These are phyloP conservation scores for Arthrobotrys iridis DNA, from an alignment of 2,329 filamentous ascomycete genomes.

Conservation along the genomic window DNA sequence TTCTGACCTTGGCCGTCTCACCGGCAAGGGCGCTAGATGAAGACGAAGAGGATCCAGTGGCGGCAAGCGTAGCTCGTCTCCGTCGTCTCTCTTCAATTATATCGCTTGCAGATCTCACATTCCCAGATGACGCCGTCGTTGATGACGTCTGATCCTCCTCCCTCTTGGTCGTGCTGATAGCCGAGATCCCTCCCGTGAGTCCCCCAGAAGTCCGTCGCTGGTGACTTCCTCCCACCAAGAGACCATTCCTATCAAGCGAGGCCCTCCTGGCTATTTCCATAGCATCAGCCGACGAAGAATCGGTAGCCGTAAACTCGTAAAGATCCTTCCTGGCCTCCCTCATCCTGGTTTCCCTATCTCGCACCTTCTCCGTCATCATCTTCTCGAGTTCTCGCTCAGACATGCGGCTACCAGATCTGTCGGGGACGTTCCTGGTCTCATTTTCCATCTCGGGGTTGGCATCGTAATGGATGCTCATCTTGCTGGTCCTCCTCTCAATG, in stretches of 20 bases:
- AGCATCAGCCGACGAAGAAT: slow-evolving; percentile 18
- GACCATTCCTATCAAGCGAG: slow-evolving; percentile 10
- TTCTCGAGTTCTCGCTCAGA: slow-evolving; percentile 37
- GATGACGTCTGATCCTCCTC: slow-evolving; percentile 16
- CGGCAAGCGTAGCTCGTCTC: slow-evolving; percentile 37
- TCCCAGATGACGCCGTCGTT: background rate
- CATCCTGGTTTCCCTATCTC: slow-evolving; percentile 16
- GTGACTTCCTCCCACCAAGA: slow-evolving; percentile 13
- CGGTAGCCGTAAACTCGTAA: slow-evolving; percentile 30
- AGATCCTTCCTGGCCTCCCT: slow-evolving; percentile 38
- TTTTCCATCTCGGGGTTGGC: background rate
- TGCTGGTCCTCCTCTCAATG: slow-evolving; percentile 29
- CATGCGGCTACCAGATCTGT: slow-evolving; percentile 5
- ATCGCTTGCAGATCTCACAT: slow-evolving; percentile 43
- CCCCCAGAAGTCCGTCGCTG: slow-evolving; percentile 47
- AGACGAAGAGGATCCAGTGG: slow-evolving; percentile 1
- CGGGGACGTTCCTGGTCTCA: slow-evolving; percentile 2
- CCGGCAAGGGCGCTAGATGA: background rate
- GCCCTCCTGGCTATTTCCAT: slow-evolving; percentile 6
- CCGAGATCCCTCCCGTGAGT: slow-evolving; percentile 20
- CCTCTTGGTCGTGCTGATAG: slow-evolving; percentile 22
- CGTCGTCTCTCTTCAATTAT: slow-evolving; percentile 44
- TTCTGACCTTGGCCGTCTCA: slow-evolving; percentile 28
- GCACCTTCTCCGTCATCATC: slow-evolving; percentile 28
- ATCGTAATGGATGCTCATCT: slow-evolving; percentile 49